These are phyloP conservation scores for Mycena galericulata DNA, from an alignment of 768 basidiomycete genomes.

Conservation along the genomic window DNA sequence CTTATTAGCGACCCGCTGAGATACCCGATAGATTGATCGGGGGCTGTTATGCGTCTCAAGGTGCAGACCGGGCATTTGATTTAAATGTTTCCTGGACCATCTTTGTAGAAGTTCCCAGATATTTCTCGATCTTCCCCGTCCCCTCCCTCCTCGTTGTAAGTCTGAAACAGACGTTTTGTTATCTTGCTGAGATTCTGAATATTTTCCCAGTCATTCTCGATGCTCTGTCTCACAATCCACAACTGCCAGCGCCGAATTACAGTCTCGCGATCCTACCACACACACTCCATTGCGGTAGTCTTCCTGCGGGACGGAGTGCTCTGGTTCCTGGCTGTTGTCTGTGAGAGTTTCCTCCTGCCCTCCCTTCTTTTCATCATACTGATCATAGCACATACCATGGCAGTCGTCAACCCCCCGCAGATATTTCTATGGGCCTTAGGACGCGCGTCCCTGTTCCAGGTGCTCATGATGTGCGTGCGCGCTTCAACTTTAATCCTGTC, in stretches of 20 bases:
- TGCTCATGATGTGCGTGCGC: slow-evolving; percentile 13
- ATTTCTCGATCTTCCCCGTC: neutral
- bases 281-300: neutral
- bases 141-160: neutral
- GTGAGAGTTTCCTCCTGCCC: neutral
- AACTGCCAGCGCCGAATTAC: neutral
- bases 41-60: no score
- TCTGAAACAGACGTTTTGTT: neutral
- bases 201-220: neutral
- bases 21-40: no score
- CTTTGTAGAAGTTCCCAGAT: neutral
- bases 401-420: slow-evolving; percentile 4
- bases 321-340: neutral
- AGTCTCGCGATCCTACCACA: neutral
- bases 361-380: neutral
- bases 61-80: no score
- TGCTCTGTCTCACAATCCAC: neutral
- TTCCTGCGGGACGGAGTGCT: neutral
- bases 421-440: neutral
- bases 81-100: no score
- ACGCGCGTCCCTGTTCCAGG: neutral
- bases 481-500: neutral
- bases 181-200: neutral
- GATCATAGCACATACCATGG: neutral
- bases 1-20: neutral